These are phyloP conservation scores for Picea sitchensis DNA, from an alignment of 75 land plant species.

Conservation along the genomic window DNA sequence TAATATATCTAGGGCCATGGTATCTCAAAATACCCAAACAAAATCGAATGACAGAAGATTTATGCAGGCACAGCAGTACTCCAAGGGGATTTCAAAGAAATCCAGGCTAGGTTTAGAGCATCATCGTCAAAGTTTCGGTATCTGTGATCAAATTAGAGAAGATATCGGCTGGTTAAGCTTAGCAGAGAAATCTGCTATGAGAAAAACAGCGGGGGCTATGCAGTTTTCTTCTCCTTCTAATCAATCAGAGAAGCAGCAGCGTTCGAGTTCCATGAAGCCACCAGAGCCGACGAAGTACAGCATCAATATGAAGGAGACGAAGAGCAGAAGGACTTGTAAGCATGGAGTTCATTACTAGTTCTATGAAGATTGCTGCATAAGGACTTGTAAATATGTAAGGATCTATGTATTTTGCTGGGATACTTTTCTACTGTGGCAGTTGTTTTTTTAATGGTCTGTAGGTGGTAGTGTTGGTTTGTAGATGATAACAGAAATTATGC, in stretches of 20 bases:
- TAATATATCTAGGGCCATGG: not conserved
- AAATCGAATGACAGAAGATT: not conserved
- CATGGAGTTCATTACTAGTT: not conserved
- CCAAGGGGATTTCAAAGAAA: not conserved
- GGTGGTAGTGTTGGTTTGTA: no score
- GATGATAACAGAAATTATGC: no score
- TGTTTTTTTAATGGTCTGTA: no score
- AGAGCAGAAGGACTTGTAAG: not conserved
- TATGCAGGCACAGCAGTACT: not conserved
- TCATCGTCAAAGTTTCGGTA: not conserved
- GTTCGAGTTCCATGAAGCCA: constrained; percentile 2
- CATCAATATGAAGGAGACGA: not conserved
- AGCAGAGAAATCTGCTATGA: not conserved
- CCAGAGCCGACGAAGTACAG: not conserved
- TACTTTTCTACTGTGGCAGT: no score
- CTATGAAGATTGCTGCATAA: no score
- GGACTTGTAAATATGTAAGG: no score
- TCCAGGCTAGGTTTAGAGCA: not conserved
- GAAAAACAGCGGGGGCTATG: not conserved
- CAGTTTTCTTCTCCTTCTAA: not conserved
- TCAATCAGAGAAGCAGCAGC: constrained; percentile 3
- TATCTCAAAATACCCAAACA: not conserved
- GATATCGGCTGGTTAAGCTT: not conserved
- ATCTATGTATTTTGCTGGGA: no score
- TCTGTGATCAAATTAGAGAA: not conserved